phyloP scores from a whole-genome alignment of 768 basidiomycete species.

The Pleurotus sapidus region DNA sequence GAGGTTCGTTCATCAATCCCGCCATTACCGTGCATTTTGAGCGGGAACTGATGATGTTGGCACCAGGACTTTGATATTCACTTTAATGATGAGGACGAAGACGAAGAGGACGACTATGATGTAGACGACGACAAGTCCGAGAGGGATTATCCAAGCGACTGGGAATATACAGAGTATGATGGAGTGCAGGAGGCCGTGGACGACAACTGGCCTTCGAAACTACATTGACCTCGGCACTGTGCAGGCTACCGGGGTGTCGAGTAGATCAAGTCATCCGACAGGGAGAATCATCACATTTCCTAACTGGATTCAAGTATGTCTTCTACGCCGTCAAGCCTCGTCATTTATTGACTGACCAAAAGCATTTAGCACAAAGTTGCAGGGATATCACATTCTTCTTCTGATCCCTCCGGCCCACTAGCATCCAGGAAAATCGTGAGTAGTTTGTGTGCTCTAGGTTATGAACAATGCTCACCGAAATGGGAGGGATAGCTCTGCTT shows the following conservation, averaged over 20 bases:
- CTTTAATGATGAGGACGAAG: neutral
- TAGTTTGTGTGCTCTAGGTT: neutral
- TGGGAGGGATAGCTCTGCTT: neutral
- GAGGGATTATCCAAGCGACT: neutral
- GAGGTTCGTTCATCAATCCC: neutral
- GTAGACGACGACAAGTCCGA: neutral
- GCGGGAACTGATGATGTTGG: neutral
- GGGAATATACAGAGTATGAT: neutral
- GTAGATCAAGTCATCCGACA: neutral
- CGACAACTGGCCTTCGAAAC: neutral
- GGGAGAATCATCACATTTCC: slow-evolving; percentile 7
- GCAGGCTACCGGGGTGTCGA: neutral
- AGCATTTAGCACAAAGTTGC: neutral
- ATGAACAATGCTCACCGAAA: neutral
- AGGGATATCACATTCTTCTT: neutral
- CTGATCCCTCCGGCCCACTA: neutral
- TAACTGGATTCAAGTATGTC: slow-evolving; percentile 8
- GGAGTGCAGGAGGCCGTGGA: neutral
- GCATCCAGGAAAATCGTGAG: neutral
- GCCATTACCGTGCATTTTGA: neutral
- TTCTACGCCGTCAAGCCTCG: neutral
- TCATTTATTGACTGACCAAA: neutral
- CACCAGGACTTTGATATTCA: neutral
- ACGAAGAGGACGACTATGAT: neutral
- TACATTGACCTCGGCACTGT: neutral